phyloP scores from a whole-genome alignment of 305 asterid species.

The Fraxinus platypoda region DNA sequence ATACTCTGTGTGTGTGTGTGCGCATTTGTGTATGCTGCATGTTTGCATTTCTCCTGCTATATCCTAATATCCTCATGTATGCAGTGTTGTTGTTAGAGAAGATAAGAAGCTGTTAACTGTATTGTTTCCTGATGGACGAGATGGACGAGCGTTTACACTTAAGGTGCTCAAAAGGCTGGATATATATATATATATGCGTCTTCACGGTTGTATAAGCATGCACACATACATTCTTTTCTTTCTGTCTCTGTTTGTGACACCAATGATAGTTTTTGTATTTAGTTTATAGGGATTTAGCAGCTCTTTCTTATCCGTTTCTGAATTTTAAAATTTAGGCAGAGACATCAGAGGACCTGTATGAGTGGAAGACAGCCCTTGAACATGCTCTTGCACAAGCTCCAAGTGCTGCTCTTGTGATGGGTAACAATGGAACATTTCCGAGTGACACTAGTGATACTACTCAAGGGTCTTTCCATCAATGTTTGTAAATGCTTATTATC shows the following conservation, averaged over 20 bases:
- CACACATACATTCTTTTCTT: background rate
- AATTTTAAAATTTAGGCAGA: slow-evolving; percentile 65
- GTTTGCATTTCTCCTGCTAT: slow-evolving; percentile 16
- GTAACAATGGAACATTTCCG: slow-evolving; percentile 85
- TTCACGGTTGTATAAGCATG: background rate
- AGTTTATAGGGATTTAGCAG: slow-evolving; percentile 12
- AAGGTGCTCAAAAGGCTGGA: slow-evolving; percentile 53
- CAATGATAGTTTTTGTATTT: background rate
- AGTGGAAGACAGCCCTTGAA: slow-evolving; percentile 98
- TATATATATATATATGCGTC: background rate
- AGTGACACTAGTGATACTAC: slow-evolving; percentile 66
- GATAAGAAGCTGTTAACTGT: slow-evolving; percentile 94
- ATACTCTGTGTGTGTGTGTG: background rate
- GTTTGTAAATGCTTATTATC: slow-evolving; percentile 39
- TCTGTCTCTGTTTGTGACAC: slow-evolving; percentile 5
- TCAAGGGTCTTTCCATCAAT: slow-evolving; percentile 84
- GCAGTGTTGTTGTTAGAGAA: slow-evolving; percentile 96
- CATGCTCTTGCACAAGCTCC: slow-evolving; percentile 97
- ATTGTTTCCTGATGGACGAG: slow-evolving; percentile 94
- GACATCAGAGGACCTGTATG: slow-evolving; percentile 88
- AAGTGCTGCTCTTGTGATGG: slow-evolving; percentile 95
- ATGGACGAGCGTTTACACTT: slow-evolving; percentile 95
- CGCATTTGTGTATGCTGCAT: background rate
- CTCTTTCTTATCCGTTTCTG: slow-evolving; percentile 24
- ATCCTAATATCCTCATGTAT: slow-evolving; percentile 24